phyloP scores from a whole-genome alignment of 345 rosid genomes.

The Carallia brachiata region DNA sequence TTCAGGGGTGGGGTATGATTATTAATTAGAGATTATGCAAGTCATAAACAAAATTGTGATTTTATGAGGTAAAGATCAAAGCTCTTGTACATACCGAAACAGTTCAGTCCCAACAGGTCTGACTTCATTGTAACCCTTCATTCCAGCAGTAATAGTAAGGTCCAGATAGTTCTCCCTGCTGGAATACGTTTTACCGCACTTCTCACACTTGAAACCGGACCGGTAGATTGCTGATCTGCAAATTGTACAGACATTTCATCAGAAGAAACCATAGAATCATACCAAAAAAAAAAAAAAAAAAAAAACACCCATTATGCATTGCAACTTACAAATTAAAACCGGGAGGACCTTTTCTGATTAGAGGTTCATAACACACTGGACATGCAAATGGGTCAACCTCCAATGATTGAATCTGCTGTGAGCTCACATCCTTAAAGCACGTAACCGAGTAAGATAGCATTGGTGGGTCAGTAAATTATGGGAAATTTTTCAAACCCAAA shows the following conservation, averaged over 20 bases:
- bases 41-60: neutral
- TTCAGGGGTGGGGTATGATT: neutral
- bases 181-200: constrained; percentile 74
- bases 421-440: constrained; percentile 38
- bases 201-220: constrained; percentile 84
- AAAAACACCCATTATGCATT: neutral
- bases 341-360: constrained; percentile 81
- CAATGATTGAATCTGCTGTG: constrained; percentile 30
- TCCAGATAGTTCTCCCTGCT: constrained; percentile 81
- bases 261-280: neutral
- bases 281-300: neutral
- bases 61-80: constrained; percentile 1
- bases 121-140: constrained; percentile 64
- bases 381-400: constrained; percentile 68
- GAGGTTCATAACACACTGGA: constrained; percentile 82
- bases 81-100: constrained; percentile 52
- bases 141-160: constrained; percentile 71
- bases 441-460: neutral
- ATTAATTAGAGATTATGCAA: too few relatives aligned
- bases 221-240: constrained; percentile 81
- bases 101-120: constrained; percentile 70
- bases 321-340: constrained; percentile 82
- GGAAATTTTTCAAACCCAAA: too few relatives aligned
- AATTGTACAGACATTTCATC: constrained; percentile 4
- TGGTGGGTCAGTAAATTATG: too few relatives aligned